Conservation (phyloP, 129 eudicot species). For the Pulicaria dysenterica region DNA sequence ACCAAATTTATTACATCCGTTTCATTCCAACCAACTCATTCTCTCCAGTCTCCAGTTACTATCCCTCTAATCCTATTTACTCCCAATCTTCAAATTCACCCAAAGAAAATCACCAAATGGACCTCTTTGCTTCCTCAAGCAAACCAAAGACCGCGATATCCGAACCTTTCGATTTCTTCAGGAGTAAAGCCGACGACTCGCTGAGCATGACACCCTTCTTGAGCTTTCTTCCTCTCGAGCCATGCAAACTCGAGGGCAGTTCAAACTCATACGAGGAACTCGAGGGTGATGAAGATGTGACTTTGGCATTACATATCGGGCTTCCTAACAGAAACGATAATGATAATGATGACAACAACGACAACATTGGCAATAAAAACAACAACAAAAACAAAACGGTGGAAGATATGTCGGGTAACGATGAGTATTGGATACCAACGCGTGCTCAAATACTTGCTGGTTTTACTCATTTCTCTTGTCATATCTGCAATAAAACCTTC, state of each 20-base stretch:
- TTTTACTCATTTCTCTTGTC: slow-evolving; percentile 83
- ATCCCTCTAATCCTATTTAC: slow-evolving; percentile 28
- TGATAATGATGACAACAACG: not conserved
- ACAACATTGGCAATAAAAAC: not conserved
- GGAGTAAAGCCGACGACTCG: slow-evolving; percentile 30
- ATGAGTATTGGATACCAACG: slow-evolving; percentile 72
- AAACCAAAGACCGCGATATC: slow-evolving; percentile 7
- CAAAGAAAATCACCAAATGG: slow-evolving; percentile 35
- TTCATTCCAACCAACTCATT: slow-evolving; percentile 52
- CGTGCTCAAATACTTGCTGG: slow-evolving; percentile 82
- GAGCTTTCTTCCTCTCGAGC: slow-evolving; percentile 31
- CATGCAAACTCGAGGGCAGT: slow-evolving; percentile 29
- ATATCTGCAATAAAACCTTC: slow-evolving; percentile 73
- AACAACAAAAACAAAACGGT: not conserved
- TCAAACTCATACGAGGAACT: slow-evolving; percentile 12
- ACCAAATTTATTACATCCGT: slow-evolving; percentile 36
- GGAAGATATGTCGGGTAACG: slow-evolving; percentile 18
- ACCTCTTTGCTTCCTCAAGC: slow-evolving; percentile 41
- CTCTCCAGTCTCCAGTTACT: slow-evolving; percentile 52
- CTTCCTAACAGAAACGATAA: slow-evolving; percentile 35
- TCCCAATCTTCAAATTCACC: slow-evolving; percentile 29
- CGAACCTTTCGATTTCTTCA: slow-evolving; percentile 54
- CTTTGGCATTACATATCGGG: slow-evolving; percentile 68
- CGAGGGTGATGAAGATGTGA: slow-evolving; percentile 39
- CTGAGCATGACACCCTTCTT: slow-evolving; percentile 19